Percentiles rank a stretch among this genome's conserved stretches.
phyloP scores from a whole-genome alignment of 805 yeast genomes.

The Yarrowia sp. region DNA sequence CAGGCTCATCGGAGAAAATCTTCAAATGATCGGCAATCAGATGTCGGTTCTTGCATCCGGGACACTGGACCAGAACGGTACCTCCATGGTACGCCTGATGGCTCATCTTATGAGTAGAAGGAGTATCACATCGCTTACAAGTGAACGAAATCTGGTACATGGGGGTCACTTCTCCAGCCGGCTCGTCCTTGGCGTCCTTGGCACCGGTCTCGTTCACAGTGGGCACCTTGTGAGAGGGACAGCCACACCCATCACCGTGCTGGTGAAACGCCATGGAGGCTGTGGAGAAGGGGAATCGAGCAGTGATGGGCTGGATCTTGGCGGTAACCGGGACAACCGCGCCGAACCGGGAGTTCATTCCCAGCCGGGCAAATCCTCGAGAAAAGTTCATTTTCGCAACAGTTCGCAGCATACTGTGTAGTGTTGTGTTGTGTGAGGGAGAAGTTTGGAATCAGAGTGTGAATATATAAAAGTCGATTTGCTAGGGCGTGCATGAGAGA shows the following conservation, averaged over 20 bases:
- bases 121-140: conserved; percentile 76
- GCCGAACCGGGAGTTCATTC: background rate
- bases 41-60: conserved; percentile 84
- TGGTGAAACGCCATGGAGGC: background rate
- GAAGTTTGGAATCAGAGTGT: background rate
- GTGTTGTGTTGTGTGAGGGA: background rate
- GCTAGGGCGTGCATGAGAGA: background rate
- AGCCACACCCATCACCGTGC: background rate
- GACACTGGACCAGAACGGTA: conserved; percentile 85
- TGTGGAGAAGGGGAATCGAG: background rate
- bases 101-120: conserved; percentile 87
- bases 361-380: background rate
- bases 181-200: conserved; percentile 6
- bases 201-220: background rate
- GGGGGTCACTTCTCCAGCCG: conserved; percentile 53
- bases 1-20: conserved; percentile 73
- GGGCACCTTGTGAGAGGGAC: background rate
- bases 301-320: background rate
- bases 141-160: conserved; percentile 86
- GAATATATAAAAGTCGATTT: background rate
- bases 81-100: conserved; percentile 89
- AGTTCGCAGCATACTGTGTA: background rate
- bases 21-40: conserved; percentile 84
- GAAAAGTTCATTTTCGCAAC: background rate
- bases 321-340: background rate